Evolutionary conservation across 768 basidiomycete genomes (phyloP), one percentile per base, ranked within the genome.

Genomic region (Agaricus sinodeliciosus): DNA sequence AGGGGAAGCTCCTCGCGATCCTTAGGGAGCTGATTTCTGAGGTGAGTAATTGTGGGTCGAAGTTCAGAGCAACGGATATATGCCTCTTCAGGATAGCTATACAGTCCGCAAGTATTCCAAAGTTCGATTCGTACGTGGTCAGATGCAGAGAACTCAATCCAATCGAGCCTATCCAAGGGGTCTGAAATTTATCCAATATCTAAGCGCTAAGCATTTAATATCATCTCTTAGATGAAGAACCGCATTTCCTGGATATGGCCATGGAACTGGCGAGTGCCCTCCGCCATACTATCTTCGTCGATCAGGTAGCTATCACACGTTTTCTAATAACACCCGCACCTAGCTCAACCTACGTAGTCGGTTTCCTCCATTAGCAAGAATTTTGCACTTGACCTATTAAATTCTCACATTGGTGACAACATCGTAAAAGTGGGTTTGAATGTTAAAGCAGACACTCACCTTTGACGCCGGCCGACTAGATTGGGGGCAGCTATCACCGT

Each of bases 361-460:
- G 72, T 87, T 86, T 59, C 70, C 74, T 4, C 68, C 67, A 39
- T 72, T 76, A 41, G 75, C 77, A 80, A 74, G 55, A 69, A 76
- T 40, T 78, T 82, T 1, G 80, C 91, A 44, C 69, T 95, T 35
- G 71, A 79, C 22, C 75, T 97, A 12, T 78, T 98, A 0, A 80
- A 87, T 58, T 89, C 94, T 59, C 95, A 99, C 64, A 90, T 99
- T 57, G 86, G 79, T 6, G 85, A 90, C 56, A 97, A 97, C 57
- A 82, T 97, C 8, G 92, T 97, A 59, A 95, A 93, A 74, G 93
- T 84, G 55, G 11, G 54, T n/a, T 18, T 41, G 15, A 27, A 11
- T 37, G 27, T n/a, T 39, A 6, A 11, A 39, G 37, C 12, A n/a
- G 2, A 2, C 15, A 5, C 8, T 16, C 37, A n/a, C 4, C 37